Conservation (phyloP, 1,284 basidiomycete species). For the Cerioporus squamosus region DNA sequence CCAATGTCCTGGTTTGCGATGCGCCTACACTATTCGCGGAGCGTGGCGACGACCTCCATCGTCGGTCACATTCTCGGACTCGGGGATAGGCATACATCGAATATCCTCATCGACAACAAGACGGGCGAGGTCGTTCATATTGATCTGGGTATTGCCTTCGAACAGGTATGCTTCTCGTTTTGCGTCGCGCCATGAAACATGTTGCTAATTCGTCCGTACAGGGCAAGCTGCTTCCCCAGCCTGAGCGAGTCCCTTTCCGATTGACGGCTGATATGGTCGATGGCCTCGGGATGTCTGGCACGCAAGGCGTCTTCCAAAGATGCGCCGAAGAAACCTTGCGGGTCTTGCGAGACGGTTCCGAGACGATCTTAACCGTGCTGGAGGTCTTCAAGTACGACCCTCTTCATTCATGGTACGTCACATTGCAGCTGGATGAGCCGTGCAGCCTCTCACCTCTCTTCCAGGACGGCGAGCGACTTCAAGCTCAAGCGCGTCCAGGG, state of each 20-base stretch:
- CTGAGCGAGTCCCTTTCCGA: constrained; percentile 94
- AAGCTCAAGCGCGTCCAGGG: constrained; percentile 67
- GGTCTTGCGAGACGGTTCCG: constrained; percentile 84
- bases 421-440: too few relatives aligned
- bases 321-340: constrained; percentile 95
- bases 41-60: constrained; percentile 92
- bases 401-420: constrained; percentile 84
- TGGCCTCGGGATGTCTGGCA: constrained; percentile 89
- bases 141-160: constrained; percentile 96
- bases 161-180: constrained; percentile 65
- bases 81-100: constrained; percentile 92
- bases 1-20: constrained; percentile 95
- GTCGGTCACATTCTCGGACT: constrained; percentile 93
- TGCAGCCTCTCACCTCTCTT: not conserved
- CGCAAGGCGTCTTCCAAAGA: constrained; percentile 93
- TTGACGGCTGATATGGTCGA: constrained; percentile 94
- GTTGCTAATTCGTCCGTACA: constrained; percentile 32
- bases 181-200: not conserved
- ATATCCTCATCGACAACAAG: constrained; percentile 87
- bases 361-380: constrained; percentile 91
- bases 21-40: constrained; percentile 89
- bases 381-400: constrained; percentile 99
- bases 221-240: constrained; percentile 84
- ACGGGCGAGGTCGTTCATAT: constrained; percentile 94
- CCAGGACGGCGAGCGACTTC: constrained; percentile 75